A percentile compares a stretch with the other conserved stretches of the same genome.
Conservation (phyloP, 2,329 filamentous ascomycete species). For the Curvularia hawaiiensis region DNA sequence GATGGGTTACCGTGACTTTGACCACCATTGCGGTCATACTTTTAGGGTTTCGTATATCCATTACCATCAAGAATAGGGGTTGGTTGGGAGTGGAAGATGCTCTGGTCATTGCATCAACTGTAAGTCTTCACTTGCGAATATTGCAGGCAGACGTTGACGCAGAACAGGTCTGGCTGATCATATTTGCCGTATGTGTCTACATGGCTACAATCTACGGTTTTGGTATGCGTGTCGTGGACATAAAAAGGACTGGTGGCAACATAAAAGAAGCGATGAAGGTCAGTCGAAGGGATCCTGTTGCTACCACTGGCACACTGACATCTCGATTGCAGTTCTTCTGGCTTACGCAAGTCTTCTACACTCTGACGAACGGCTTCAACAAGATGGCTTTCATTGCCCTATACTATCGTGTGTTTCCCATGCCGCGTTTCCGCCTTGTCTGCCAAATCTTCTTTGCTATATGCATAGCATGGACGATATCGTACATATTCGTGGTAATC, state of each 20-base stretch:
- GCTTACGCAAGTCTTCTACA: slow-evolving; percentile 31
- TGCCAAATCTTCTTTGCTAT: slow-evolving; percentile 23
- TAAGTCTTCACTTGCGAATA: slow-evolving; percentile 9
- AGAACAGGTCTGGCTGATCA: slow-evolving; percentile 20
- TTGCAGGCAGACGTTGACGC: slow-evolving; percentile 2
- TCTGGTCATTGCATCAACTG: slow-evolving; percentile 29
- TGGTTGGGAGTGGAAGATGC: slow-evolving; percentile 35
- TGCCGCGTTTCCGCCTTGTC: slow-evolving; percentile 22
- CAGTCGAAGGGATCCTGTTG: not conserved
- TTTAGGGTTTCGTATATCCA: slow-evolving; percentile 20
- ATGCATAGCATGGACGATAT: slow-evolving; percentile 24
- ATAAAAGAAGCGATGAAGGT: slow-evolving; percentile 26
- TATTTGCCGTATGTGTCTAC: slow-evolving; percentile 19
- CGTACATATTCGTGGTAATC: slow-evolving; percentile 24
- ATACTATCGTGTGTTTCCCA: slow-evolving; percentile 33
- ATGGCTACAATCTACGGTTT: slow-evolving; percentile 30
- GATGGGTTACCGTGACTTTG: slow-evolving; percentile 29
- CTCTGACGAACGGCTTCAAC: slow-evolving; percentile 31
- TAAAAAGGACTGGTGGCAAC: slow-evolving; percentile 25
- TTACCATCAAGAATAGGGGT: slow-evolving; percentile 29
- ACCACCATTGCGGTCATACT: slow-evolving; percentile 24
- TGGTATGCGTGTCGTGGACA: slow-evolving; percentile 24
- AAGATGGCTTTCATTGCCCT: slow-evolving; percentile 34
- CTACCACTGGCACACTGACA: not conserved
- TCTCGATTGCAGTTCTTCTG: slow-evolving; percentile 26